Evolutionary conservation across 73 alveolate genomes (phyloP), one percentile per base, ranked within the genome.

Genomic region (Uronychia binucleata): DNA sequence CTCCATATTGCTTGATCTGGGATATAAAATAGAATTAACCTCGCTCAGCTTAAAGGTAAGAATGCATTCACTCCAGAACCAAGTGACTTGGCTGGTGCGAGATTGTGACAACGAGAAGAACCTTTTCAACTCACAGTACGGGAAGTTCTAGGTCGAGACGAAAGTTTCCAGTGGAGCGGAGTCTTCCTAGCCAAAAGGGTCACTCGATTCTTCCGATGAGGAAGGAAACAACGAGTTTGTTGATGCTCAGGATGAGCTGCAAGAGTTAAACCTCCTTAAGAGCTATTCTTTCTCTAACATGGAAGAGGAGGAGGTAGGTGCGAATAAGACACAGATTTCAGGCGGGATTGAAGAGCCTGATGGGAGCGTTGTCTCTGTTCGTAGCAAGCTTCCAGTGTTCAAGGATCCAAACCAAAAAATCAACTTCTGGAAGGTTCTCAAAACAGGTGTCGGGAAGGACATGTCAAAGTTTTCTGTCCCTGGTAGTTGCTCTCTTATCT

Each of bases 391-490:
- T 26, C 90, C 95, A 19, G 80, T 30, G 0, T 80, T 84, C 31
- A 58, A 58, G 14, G 86, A 84, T n/a, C 92, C 81, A 11, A 78
- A 78, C 11, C 79, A 77, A 74, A 60, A 79, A n/a, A 78, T 75
- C 34, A 85, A 84, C 30, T 30, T 90, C 34, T 90, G 95, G 95
- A 27, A 81, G 0, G 32, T 90, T 27, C 33, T 85, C 26, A 90
- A 78, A 80, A 78, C 81, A 30, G 81, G 82, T n/a, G n/a, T 90
- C 1, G 95, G 95, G 1, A 88, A 88, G 75, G 95, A 90, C 76
- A 74, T 90, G 1, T 30, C 88, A 1, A 85, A 74, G 46, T 33
- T 90, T 28, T 83, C 93, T n/a, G 90, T 90, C 28, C 95, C 95
- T 31, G n/a, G n/a, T n/a, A n/a, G n/a, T n/a, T n/a, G n/a, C n/a